A percentile compares a stretch with the other conserved stretches of the same genome.
Conservation (phyloP, 345 rosid genomes). For the Ceriops zippeliana region DNA sequence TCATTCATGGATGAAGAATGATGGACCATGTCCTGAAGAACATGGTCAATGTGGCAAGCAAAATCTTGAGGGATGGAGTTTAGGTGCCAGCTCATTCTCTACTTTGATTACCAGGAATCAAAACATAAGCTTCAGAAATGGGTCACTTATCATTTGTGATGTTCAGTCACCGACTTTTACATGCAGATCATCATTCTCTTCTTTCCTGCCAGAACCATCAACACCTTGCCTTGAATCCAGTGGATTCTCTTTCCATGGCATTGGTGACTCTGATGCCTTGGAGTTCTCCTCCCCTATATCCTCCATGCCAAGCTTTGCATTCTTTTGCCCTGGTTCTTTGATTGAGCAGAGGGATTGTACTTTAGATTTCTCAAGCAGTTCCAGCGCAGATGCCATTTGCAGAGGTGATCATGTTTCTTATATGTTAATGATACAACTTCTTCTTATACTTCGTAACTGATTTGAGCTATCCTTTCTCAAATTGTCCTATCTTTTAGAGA, state of each 20-base stretch:
- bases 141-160: slow-evolving; percentile 31
- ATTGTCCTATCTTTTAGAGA: slow-evolving; percentile 16
- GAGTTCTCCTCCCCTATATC: slow-evolving; percentile 39
- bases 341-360: slow-evolving; percentile 20
- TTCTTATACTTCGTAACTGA: background rate
- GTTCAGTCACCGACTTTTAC: slow-evolving; percentile 38
- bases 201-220: slow-evolving; percentile 41
- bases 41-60: slow-evolving; percentile 14
- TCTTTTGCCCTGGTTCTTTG: slow-evolving; percentile 39
- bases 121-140: slow-evolving; percentile 58
- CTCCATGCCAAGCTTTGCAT: slow-evolving; percentile 60
- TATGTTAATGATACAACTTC: background rate
- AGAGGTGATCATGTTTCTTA: slow-evolving; percentile 35
- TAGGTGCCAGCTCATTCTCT: slow-evolving; percentile 36
- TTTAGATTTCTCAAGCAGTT: slow-evolving; percentile 19
- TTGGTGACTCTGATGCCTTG: slow-evolving; percentile 31
- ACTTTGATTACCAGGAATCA: slow-evolving; percentile 38
- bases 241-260: slow-evolving; percentile 40
- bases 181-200: slow-evolving; percentile 48
- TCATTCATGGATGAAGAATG: slow-evolving; percentile 50
- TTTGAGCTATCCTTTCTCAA: background rate
- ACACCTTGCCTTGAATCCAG: slow-evolving; percentile 32
- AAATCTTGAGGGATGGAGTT: slow-evolving; percentile 31
- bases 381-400: slow-evolving; percentile 15
- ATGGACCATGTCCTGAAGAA: slow-evolving; percentile 16